phyloP scores from a whole-genome alignment of 2,329 filamentous ascomycete genomes.

The Cladosporium sp. region DNA sequence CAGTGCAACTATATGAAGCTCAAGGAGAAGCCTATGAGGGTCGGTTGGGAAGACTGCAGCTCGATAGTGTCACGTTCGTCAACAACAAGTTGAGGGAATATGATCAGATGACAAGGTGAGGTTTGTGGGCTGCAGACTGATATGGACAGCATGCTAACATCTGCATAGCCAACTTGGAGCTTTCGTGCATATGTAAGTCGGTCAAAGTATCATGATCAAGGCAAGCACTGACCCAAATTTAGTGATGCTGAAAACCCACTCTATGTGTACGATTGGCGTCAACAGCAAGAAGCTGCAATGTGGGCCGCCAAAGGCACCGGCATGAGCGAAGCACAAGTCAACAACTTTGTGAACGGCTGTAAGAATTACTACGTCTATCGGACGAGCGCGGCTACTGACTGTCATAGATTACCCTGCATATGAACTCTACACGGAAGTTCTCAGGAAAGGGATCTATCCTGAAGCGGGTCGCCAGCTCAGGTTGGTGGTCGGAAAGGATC shows the following conservation, averaged over 20 bases:
- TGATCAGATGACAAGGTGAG: slow-evolving; percentile 52
- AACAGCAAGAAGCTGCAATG: slow-evolving; percentile 73
- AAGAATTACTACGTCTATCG: slow-evolving; percentile 24
- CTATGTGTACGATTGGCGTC: slow-evolving; percentile 80
- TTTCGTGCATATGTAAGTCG: slow-evolving; percentile 58
- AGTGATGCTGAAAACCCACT: slow-evolving; percentile 66
- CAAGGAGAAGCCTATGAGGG: slow-evolving; percentile 42
- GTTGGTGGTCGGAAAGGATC: slow-evolving; percentile 46
- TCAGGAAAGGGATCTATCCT: slow-evolving; percentile 48
- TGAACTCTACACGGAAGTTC: slow-evolving; percentile 49
- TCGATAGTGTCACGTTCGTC: slow-evolving; percentile 54
- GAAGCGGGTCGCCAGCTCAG: slow-evolving; percentile 47
- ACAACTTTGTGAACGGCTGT: slow-evolving; percentile 68
- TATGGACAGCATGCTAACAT: slow-evolving; percentile 16
- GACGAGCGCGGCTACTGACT: neutral
- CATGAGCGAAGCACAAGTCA: slow-evolving; percentile 79
- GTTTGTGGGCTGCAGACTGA: neutral
- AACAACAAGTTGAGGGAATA: slow-evolving; percentile 58
- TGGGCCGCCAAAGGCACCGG: slow-evolving; percentile 63
- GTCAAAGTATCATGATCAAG: too few species aligned
- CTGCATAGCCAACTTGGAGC: slow-evolving; percentile 52
- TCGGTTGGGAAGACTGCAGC: slow-evolving; percentile 50
- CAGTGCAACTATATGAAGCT: slow-evolving; percentile 47
- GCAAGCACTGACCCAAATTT: neutral
- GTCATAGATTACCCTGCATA: slow-evolving; percentile 48